Evolutionary conservation across 345 rosid species (phyloP), one percentile per base, ranked within the genome.

Genomic region (Ailanthus altissimus): DNA sequence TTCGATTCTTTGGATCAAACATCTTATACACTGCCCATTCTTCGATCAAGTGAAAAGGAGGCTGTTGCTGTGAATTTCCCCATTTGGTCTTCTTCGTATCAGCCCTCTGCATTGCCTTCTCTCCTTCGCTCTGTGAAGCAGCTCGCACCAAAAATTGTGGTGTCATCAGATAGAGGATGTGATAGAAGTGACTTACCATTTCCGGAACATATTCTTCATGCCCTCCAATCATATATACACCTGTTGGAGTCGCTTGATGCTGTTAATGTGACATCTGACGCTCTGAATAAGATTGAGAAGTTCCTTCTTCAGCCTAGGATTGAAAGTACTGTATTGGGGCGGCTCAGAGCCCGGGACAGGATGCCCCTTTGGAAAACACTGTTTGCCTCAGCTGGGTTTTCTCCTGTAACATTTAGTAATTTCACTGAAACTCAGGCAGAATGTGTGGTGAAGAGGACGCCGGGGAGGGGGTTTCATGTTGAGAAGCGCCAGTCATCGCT

Each of bases 401-500:
- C 81, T 21, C 85, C 88, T 8, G 73, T 82, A 38, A 69, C 78
- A 15, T 86, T 88, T 69, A 88, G 90, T 73, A 86, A 82, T 78
- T 85, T 85, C 74, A 69, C 90, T 0, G 90, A 88, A 78, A 82
- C 84, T 75, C 90, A 88, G 74, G 90, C 90, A 10, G 90, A 88
- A 47, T 85, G 83, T 62, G 74, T 88, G 78, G 79, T 85, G 60
- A 85, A 85, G 80, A 82, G 90, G 81, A 80, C 83, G 59, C 87
- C 81, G 28, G 86, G 64, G 25, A 85, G 84, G 79, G 90, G 89
- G 25, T 88, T 88, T 82, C 87, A 84, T 50, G 86, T 88, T 45
- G 90, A 88, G 83, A 88, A 85, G 89, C 81, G 77, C 21, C 88
- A 79, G 75, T 82, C 86, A 26, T 82, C 80, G 46, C 89, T 88